Evolutionary conservation across 441 rosid species (phyloP).

Genomic region (Populus hybrid): DNA sequence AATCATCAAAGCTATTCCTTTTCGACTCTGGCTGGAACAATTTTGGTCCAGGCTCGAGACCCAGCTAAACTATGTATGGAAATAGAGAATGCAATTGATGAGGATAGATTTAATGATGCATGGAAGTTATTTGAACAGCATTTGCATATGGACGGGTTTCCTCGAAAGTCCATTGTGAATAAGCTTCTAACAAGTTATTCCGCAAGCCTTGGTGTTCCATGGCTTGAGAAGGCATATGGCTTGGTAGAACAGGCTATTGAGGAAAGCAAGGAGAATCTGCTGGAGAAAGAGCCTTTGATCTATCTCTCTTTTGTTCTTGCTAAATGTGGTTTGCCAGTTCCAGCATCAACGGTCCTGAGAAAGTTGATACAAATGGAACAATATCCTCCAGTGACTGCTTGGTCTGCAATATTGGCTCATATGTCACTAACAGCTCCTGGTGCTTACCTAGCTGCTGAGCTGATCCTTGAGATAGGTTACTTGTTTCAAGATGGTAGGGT

Average conservation of each 20-base stretch:
- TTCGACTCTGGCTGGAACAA: conserved; percentile 46
- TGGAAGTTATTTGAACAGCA: conserved; percentile 74
- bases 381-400: conserved; percentile 71
- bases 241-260: conserved; percentile 63
- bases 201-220: conserved; percentile 48
- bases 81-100: conserved; percentile 58
- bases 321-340: conserved; percentile 58
- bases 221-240: conserved; percentile 61
- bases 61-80: conserved; percentile 59
- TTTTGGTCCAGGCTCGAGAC: conserved; percentile 78
- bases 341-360: conserved; percentile 76
- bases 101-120: conserved; percentile 40
- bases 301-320: conserved; percentile 75
- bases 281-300: conserved; percentile 69
- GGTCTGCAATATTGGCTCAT: conserved; percentile 70
- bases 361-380: conserved; percentile 62
- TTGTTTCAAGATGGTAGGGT: conserved; percentile 71
- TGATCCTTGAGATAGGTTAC: conserved; percentile 80
- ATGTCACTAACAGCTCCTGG: conserved; percentile 71
- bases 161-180: conserved; percentile 64
- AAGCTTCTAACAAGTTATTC: conserved; percentile 52
- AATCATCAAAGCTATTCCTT: conserved; percentile 21
- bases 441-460: conserved; percentile 80
- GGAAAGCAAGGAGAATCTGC: conserved; percentile 68
- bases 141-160: conserved; percentile 80